Evolutionary conservation across 31 red algal genomes (phyloP).

Genomic region (Bonnemaisonia californica): DNA sequence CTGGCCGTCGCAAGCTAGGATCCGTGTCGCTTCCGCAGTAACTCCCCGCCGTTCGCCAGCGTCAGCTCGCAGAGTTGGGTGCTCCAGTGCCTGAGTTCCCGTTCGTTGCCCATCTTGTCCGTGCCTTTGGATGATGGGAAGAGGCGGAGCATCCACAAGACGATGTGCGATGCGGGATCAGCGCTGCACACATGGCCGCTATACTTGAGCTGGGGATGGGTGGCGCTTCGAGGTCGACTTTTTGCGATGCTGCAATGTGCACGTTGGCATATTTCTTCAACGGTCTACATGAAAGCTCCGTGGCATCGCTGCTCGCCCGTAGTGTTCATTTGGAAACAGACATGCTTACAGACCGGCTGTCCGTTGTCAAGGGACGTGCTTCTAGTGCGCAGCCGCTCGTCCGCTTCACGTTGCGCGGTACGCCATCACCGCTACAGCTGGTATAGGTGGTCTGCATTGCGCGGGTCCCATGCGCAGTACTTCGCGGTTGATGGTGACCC

Average conservation of each 20-base stretch:
- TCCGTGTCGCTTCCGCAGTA: conserved; percentile 18
- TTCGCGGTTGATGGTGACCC: not conserved
- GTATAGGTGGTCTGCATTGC: not conserved
- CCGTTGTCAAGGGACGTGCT: not conserved
- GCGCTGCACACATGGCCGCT: too few relatives aligned
- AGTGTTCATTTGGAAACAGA: not conserved
- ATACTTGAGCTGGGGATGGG: too few relatives aligned
- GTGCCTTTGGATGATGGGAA: conserved; percentile 3
- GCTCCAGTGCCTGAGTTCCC: not conserved
- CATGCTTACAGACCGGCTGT: not conserved
- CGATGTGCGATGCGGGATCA: too few relatives aligned
- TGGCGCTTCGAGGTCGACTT: too few relatives aligned
- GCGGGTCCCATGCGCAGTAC: not conserved
- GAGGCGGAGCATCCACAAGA: not conserved
- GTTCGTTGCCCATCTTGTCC: not conserved
- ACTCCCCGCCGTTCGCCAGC: not conserved
- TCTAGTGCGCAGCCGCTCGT: not conserved
- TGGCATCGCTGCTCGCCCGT: not conserved
- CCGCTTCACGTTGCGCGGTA: not conserved
- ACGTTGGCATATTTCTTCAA: not conserved
- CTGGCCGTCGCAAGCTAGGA: not conserved
- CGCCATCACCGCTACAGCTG: not conserved
- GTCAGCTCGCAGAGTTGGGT: not conserved
- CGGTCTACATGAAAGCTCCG: conserved; percentile 2
- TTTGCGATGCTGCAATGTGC: too few relatives aligned